These are phyloP conservation scores for Zygnema cylindricum DNA, from an alignment of 139 green algal species.

Conservation along the genomic window DNA sequence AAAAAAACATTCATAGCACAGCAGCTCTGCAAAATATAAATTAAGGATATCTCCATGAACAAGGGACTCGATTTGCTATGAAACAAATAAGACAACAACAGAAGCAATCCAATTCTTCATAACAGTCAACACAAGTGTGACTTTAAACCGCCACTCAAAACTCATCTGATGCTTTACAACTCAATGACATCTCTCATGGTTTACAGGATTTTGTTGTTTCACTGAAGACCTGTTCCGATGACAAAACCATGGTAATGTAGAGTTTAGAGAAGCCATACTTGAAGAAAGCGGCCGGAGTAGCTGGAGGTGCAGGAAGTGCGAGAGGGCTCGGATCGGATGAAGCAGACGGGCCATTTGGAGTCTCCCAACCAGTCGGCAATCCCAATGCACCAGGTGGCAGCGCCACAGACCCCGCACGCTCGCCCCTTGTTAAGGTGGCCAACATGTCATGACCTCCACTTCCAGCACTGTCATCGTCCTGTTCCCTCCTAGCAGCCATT, in stretches of 20 bases:
- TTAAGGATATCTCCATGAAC: too few species aligned
- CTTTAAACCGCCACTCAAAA: too few species aligned
- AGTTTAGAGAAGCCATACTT: not conserved
- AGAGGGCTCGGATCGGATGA: not conserved
- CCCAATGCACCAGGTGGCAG: not conserved
- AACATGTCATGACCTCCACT: not conserved
- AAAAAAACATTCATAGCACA: too few species aligned
- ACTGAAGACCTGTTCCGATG: not conserved
- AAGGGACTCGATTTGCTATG: too few species aligned
- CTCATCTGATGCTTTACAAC: too few species aligned
- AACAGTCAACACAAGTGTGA: too few species aligned
- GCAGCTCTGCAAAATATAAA: too few species aligned
- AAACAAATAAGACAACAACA: too few species aligned
- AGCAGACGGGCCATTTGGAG: not conserved
- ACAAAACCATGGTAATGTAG: not conserved
- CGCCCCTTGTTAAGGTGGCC: not conserved
- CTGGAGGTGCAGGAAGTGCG: slow-evolving; percentile 4
- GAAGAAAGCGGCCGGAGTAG: not conserved
- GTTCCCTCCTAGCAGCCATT: not conserved
- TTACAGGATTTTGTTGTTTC: too few species aligned
- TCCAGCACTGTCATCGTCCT: not conserved
- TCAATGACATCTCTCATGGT: too few species aligned
- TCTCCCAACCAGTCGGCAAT: not conserved
- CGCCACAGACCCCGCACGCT: not conserved
- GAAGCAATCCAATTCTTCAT: too few species aligned